Base-by-base conservation (phyloP, 305 asterid species). In the Ilex paraguariensis region DNA sequence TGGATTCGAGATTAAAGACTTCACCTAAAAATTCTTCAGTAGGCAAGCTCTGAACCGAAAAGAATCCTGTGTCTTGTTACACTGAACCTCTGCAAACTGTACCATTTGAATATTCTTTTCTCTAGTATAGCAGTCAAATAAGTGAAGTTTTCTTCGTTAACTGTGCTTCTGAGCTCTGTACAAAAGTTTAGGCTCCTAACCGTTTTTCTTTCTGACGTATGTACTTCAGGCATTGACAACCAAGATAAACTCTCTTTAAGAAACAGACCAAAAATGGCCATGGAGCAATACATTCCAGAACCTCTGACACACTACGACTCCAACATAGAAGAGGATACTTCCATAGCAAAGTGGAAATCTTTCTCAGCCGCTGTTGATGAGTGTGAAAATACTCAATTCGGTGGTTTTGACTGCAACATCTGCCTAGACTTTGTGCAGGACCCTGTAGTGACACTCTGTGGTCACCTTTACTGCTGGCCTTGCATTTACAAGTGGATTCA, bases 401-500 rank as follows among this genome's bases (percentile, higher is more conserved):
- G 70, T 3, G 85, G 83, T 36, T 81, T 86, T 53, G 96, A 91
- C 58, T 88, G 98, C 66, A 86, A 86, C 72, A 91, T 91, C 31
- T 91, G 98, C 75, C 76, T 91, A 4, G 96, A 88, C 48, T 59
- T 75, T 1, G 96, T 80, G 62, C 79, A 77, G 16, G 96, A 91
- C 40, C 98, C 98, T 0, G 96, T 91, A 9, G 82, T 91, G 59
- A 91, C 98, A 3, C 70, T 88, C 40, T 91, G 98, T 13, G 98
- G 98, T 30, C 96, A 91, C 69, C 91, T 91, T 64, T 91, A 82
- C 49, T 91, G 98, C 17, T 91, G 98, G 98, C 88, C 95, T 7
- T 91, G 96, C 58, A 88, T 91, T 33, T 88, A 88, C 86, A 70
- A 74, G 42, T 91, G 97, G 96, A 84, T 86, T 13, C 75, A 62